Evolutionary conservation across 2,329 filamentous ascomycete species (phyloP), one percentile per base, ranked within the genome.

Genomic region (Camillea tinctor): DNA sequence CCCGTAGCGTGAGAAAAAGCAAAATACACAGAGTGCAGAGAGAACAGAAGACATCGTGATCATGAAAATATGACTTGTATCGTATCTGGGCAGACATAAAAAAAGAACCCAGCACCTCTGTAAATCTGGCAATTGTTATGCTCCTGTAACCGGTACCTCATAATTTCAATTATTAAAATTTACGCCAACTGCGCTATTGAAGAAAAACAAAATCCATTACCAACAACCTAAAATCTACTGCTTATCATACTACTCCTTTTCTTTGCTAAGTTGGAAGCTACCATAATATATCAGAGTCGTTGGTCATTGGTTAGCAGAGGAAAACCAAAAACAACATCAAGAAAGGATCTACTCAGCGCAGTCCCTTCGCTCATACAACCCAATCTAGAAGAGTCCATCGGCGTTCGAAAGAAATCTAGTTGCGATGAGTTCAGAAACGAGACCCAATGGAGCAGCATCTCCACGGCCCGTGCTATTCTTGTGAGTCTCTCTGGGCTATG

Each of bases 391-490:
- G 3, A 21, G 11, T 50, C 19, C 22, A 23, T 50, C 26, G 26
- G 13, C 26, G 49, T 50, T 23, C 20, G 36, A 30, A 24, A n/a
- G 1, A 7, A 13, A 52, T 17, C 57, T 48, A 22, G 21, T 15
- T 50, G 48, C 55, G 30, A 75, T 75, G 73, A 69, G 67, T 4
- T 66, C 70, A n/a, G 62, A 69, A 64, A 56, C 57, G 17, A 53
- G 66, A 30, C 49, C 60, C 56, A 58, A 72, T 66, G 61, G 66
- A 64, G 61, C 65, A 20, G 15, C 64, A 36, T 36, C 61, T 20
- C 65, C 66, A 11, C 70, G 68, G 55, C 70, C 74, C 44, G 77
- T 81, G 53, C 73, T 80, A 40, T 81, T 80, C 67, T 81, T 81
- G 79, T 80, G 60, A 74, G 77, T 66, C 13, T 7, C 26, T 30